phyloP scores from a whole-genome alignment of 495 filamentous ascomycete genomes.

The Xylaria cubensis region DNA sequence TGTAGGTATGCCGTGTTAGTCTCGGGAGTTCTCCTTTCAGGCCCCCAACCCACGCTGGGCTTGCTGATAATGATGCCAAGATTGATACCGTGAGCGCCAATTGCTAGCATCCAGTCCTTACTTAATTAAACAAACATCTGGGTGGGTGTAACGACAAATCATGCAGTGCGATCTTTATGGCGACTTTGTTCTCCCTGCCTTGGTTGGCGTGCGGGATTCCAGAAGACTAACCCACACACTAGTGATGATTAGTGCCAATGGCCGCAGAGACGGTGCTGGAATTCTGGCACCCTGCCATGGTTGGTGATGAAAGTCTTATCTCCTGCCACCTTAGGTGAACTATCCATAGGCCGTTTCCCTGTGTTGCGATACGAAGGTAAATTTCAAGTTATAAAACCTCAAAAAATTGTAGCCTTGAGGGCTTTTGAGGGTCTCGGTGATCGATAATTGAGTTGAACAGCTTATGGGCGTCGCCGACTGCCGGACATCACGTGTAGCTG shows the following conservation, averaged over 20 bases:
- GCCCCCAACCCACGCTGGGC: not conserved
- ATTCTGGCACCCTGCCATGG: not conserved
- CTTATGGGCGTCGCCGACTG: not conserved
- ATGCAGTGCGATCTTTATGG: not conserved
- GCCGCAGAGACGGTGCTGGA: not conserved
- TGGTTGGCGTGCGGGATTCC: not conserved
- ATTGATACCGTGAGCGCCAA: not conserved
- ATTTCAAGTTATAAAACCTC: not conserved
- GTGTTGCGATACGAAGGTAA: not conserved
- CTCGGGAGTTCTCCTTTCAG: not conserved
- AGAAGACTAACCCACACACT: not conserved
- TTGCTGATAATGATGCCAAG: not conserved
- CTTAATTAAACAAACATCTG: not conserved
- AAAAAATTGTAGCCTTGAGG: not conserved
- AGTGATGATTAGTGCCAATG: slow-evolving; percentile 12
- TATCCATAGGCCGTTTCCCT: not conserved
- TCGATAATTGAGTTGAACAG: not conserved
- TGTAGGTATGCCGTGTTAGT: not conserved
- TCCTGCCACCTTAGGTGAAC: not conserved
- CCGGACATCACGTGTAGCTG: slow-evolving; percentile 10
- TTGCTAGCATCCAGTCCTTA: not conserved
- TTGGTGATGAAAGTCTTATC: not conserved
- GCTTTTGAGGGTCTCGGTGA: not conserved
- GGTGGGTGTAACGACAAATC: not conserved
- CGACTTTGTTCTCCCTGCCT: not conserved